Base-by-base conservation (phyloP, 768 basidiomycete species). In the Suillus clintonianus region DNA sequence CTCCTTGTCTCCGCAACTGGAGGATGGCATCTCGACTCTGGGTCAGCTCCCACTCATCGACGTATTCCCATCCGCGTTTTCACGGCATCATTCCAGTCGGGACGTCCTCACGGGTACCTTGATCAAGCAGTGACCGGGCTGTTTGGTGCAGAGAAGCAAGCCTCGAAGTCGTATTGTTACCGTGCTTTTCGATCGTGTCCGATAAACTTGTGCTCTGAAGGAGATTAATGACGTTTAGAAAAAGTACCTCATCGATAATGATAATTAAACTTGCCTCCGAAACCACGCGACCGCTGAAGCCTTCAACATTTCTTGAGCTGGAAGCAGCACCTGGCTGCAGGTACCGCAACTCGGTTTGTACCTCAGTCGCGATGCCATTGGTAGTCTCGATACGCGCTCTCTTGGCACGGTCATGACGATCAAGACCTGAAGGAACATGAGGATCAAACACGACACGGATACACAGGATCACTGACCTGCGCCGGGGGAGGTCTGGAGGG, bases 31-130 rank as follows among this genome's bases (percentile, higher is more conserved):
- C 85, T 32, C 93, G 85, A 62, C 77, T 81, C 64, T 85, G 79
- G 7, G 91, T 92, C 63, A 91, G 76, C 47, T 86, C 82, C 91
- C 93, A 94, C 57, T 85, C 76, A 66, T 90, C 89, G 7, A 81
- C 80, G 64, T 89, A 89, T 64, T 89, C 79, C 87, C 90, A 90
- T 36, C 76, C 74, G 36, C 90, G 87, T 79, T 92, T 94, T 53
- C 85, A 86, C 41, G 94, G 94, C 4, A 92, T 95, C 60, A 77
- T 77, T 6, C 93, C 93, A 17, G 89, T 91, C 1, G 90, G 77
- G 27, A 77, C 71, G 69, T 94, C 93, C 61, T 86, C 85, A 62
- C 78, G 83, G 10, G 83, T 79, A 10, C 88, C 91, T 61, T 87
- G 80, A 34, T 86, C 83, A 8, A 81, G 71, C 24, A 94, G 76